Percentiles rank a stretch among this genome's conserved stretches.
Conservation (phyloP, 2,329 filamentous ascomycete genomes). For the Fusarium annulatum region DNA sequence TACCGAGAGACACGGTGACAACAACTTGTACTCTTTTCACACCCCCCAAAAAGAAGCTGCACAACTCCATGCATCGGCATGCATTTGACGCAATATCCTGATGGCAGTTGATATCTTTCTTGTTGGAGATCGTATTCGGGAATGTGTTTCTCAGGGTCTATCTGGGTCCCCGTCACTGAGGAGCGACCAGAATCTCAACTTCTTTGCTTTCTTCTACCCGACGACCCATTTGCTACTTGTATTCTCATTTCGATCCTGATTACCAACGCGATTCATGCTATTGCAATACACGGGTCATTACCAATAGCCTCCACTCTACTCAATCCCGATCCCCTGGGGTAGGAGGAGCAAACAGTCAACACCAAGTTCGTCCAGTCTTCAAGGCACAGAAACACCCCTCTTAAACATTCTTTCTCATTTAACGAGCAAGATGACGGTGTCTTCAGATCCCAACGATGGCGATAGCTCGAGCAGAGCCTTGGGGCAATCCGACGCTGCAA, state of each 20-base stretch:
- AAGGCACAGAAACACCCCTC: not conserved
- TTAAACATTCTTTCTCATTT: not conserved
- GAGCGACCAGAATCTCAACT: too few species aligned
- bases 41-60: not conserved
- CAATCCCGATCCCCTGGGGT: rapidly evolving
- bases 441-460: not conserved
- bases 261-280: rapidly evolving
- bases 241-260: not conserved
- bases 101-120: not conserved
- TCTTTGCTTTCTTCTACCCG: not conserved
- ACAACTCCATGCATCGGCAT: not conserved
- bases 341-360: not conserved
- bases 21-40: not conserved
- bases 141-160: not conserved
- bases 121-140: rapidly evolving
- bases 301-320: not conserved
- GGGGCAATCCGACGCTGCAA: not conserved
- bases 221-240: not conserved
- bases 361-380: not conserved
- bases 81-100: not conserved
- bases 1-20: not conserved
- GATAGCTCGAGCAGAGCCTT: not conserved
- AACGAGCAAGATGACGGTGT: not conserved
- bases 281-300: not conserved
- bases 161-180: not conserved